These are phyloP conservation scores for Fonsecaea pugnacius DNA, from an alignment of 2,329 filamentous ascomycete genomes.

Conservation along the genomic window DNA sequence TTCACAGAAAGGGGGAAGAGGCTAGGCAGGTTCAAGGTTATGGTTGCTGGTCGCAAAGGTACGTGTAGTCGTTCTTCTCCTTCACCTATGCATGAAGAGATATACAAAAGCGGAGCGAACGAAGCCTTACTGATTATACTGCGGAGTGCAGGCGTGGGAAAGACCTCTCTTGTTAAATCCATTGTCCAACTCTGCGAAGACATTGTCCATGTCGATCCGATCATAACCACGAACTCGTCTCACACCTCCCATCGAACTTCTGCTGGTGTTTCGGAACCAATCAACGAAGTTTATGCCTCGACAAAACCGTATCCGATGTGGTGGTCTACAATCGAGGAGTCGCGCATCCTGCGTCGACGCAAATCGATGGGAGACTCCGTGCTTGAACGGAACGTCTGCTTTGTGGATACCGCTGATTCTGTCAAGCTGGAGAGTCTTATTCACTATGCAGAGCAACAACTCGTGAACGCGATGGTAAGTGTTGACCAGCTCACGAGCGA, in stretches of 20 bases:
- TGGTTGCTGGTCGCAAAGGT: constrained; percentile 81
- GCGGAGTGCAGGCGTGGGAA: constrained; percentile 69
- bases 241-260: constrained; percentile 16
- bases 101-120: background rate
- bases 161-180: constrained; percentile 85
- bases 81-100: background rate
- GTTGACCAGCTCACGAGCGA: constrained; percentile 71
- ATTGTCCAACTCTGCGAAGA: constrained; percentile 86
- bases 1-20: constrained; percentile 86
- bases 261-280: constrained; percentile 33
- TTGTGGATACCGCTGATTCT: constrained; percentile 76
- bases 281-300: constrained; percentile 71
- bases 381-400: constrained; percentile 89
- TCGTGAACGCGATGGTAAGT: constrained; percentile 67
- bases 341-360: constrained; percentile 62
- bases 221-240: constrained; percentile 35
- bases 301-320: constrained; percentile 84
- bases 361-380: constrained; percentile 76
- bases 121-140: constrained; percentile 25
- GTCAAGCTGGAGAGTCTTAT: constrained; percentile 60
- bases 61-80: constrained; percentile 38
- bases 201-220: constrained; percentile 87
- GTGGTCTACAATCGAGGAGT: constrained; percentile 81
- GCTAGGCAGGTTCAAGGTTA: constrained; percentile 84
- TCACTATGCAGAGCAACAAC: constrained; percentile 73